Conservation (phyloP, 2,329 filamentous ascomycete species). For the Aspergillus ruber region DNA sequence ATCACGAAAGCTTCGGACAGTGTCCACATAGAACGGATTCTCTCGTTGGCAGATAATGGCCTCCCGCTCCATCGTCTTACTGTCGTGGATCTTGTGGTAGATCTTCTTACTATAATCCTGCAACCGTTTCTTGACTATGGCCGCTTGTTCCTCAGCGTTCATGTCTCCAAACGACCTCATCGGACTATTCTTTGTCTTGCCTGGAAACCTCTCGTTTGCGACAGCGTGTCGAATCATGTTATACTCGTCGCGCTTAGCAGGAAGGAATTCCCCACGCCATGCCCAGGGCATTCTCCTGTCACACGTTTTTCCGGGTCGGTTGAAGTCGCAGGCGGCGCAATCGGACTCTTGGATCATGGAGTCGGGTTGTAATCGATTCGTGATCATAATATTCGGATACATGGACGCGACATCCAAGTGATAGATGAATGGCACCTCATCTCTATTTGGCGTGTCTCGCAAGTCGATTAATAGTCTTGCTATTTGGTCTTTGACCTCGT, state of each 20-base stretch:
- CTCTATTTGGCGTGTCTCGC: conserved; percentile 75
- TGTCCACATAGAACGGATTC: conserved; percentile 97
- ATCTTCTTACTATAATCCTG: conserved; percentile 96
- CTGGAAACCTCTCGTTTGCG: conserved; percentile 88
- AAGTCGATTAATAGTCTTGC: conserved; percentile 61
- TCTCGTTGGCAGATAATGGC: conserved; percentile 98
- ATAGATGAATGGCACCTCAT: conserved; percentile 85
- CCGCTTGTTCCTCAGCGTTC: conserved; percentile 72
- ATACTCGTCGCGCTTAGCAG: conserved; percentile 94
- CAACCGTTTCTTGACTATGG: conserved; percentile 74
- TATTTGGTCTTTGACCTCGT: conserved; percentile 80
- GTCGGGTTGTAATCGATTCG: conserved; percentile 91
- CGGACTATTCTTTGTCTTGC: conserved; percentile 64
- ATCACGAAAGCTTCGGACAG: conserved; percentile 91
- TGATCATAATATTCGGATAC: conserved; percentile 99
- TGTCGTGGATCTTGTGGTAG: conserved; percentile 97
- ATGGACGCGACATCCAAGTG: conserved; percentile 98
- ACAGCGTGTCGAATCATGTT: conserved; percentile 95
- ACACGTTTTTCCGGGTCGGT: conserved; percentile 92
- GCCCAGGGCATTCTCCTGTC: conserved; percentile 92
- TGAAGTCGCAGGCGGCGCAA: conserved; percentile 97
- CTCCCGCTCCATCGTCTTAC: conserved; percentile 84
- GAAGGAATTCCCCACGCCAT: conserved; percentile 95
- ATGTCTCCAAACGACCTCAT: conserved; percentile 74
- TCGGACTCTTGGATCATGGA: conserved; percentile 98